Evolutionary conservation across 169 alveolate genomes (phyloP).

Genomic region (Miamiensis avidus): DNA sequence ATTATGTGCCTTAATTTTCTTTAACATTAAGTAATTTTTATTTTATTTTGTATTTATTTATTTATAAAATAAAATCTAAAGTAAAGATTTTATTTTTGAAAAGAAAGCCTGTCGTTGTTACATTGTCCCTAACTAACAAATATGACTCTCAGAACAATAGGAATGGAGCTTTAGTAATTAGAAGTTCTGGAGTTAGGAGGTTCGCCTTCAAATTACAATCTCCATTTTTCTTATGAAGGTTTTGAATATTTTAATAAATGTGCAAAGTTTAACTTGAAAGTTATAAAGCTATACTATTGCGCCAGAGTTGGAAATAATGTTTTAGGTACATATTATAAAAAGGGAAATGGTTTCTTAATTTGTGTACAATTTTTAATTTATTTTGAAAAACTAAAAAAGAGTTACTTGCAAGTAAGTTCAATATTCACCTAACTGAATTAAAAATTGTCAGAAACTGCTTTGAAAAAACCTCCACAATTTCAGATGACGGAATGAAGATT

Average conservation of each 20-base stretch:
- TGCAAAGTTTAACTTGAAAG: conserved; percentile 26
- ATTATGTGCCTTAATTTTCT: not conserved
- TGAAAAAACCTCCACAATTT: conserved; percentile 67
- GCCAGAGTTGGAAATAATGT: conserved; percentile 62
- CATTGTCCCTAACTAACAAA: conserved; percentile 48
- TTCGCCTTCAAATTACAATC: conserved; percentile 53
- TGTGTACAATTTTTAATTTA: too few species aligned
- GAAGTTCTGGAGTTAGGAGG: conserved; percentile 61
- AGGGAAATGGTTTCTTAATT: too few species aligned
- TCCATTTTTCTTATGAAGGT: conserved; percentile 55
- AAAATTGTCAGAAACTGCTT: conserved; percentile 57
- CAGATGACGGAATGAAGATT: conserved; percentile 52
- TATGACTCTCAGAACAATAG: conserved; percentile 45
- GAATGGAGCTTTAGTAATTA: conserved; percentile 35
- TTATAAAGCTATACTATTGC: conserved; percentile 52
- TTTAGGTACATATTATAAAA: too few species aligned
- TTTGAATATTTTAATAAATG: conserved; percentile 35
- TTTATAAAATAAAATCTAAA: not conserved
- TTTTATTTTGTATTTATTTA: conserved; percentile 9
- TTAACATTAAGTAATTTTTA: conserved; percentile 15
- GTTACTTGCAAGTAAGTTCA: conserved; percentile 35
- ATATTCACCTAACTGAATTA: conserved; percentile 43
- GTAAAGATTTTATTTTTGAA: not conserved
- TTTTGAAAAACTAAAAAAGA: too few species aligned
- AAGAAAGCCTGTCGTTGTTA: conserved; percentile 9